These are phyloP conservation scores for Xerocomus nothofagi DNA, from an alignment of 1,284 basidiomycete species.

Conservation along the genomic window DNA sequence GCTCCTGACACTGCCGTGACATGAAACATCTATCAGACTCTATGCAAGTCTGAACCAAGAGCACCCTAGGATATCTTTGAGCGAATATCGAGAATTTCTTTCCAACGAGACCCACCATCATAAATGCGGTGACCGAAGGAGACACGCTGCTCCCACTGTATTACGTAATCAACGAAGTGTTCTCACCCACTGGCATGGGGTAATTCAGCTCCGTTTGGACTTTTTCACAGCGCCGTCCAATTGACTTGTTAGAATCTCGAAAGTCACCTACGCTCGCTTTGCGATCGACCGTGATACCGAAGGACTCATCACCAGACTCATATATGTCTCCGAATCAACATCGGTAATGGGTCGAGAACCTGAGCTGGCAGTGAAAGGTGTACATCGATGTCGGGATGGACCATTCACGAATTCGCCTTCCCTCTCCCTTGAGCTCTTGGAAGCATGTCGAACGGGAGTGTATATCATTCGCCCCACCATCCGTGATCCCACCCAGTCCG, in stretches of 20 bases:
- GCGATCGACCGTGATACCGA: too few relatives aligned
- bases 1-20: neutral
- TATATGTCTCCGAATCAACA: too few relatives aligned
- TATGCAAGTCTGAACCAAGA: neutral
- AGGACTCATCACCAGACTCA: too few relatives aligned
- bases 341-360: slow-evolving; percentile 83
- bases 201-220: too few relatives aligned
- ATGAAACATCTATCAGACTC: neutral
- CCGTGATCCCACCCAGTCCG: neutral
- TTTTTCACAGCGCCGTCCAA: too few relatives aligned
- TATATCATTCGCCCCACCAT: slow-evolving; percentile 31
- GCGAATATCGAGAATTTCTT: neutral
- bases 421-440: slow-evolving; percentile 72
- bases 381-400: slow-evolving; percentile 34
- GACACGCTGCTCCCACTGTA: neutral
- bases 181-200: too few relatives aligned
- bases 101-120: slow-evolving; percentile 1
- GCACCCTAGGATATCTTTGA: neutral
- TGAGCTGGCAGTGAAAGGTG: slow-evolving; percentile 48
- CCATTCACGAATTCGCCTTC: slow-evolving; percentile 66
- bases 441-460: slow-evolving; percentile 62
- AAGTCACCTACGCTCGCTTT: too few relatives aligned
- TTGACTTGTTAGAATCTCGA: too few relatives aligned
- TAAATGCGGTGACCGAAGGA: slow-evolving; percentile 8
- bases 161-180: neutral